Base-by-base conservation (phyloP, 208 protist genomes). In the Kentomonas sorsogonicus region DNA sequence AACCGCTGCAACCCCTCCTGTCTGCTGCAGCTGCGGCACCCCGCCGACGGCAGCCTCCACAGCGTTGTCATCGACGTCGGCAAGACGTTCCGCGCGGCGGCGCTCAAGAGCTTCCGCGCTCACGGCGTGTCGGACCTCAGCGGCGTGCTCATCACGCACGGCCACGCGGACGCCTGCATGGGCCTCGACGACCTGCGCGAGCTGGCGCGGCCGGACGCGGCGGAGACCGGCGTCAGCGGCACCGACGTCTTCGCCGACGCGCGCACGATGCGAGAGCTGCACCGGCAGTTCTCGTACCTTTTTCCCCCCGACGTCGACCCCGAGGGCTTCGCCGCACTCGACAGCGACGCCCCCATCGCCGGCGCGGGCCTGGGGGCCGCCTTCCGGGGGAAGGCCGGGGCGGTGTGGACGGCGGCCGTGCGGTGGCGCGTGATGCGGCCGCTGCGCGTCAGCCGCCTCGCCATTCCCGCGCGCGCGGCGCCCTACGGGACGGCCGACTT, bases 161-260 rank as follows among this genome's bases (percentile, higher is more conserved):
- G 78, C 16, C 85, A 93, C 66, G 77, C 77, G 20, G 85, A 93
- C 56, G 85, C 85, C 22, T 53, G 53, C 11, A 66, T 86, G 25
- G 85, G 85, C 33, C 40, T 93, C 26, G 85, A 93, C 52, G 85
- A 93, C 58, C 60, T 93, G 18, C 68, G 85, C 11, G 86, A 93
- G 60, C 74, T 80, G 53, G 72, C 68, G 31, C 66, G 71, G 2
- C 10, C 18, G 44, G 60, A 51, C 57, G 31, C 25, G 22, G 34
- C 10, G 11, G 36, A 10, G 3, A 10, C 31, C 6, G 34, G 26
- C 33, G 34, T 16, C 3, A 33, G 27, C 27, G 33, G 66, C 1
- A 58, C 63, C 25, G 45, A 50, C n/a, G 69, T 86, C 3, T 71
- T 57, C 50, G 70, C 63, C 0, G 78, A 86, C 51, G 50, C 6